A percentile compares a stretch with the other conserved stretches of the same genome.
These are phyloP conservation scores for Hirschfeldia incana DNA, from an alignment of 345 rosid species.

Conservation along the genomic window DNA sequence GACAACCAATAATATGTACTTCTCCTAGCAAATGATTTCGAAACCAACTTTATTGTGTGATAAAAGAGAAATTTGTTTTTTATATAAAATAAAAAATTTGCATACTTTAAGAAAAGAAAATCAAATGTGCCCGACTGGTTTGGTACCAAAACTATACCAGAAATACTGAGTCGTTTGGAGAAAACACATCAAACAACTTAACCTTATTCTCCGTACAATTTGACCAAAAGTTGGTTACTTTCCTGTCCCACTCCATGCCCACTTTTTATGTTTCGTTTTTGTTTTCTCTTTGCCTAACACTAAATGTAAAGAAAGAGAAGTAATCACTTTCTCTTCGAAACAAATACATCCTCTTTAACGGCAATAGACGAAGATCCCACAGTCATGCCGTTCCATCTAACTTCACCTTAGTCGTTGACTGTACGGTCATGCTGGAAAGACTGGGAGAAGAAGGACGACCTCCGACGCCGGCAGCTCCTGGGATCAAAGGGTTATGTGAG, in stretches of 20 bases:
- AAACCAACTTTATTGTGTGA: neutral
- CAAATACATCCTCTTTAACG: constrained; percentile 48
- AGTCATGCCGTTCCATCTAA: constrained; percentile 25
- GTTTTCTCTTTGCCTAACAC: constrained; percentile 27
- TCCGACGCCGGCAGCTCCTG: constrained; percentile 42
- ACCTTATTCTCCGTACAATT: constrained; percentile 48
- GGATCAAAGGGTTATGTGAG: constrained; percentile 45
- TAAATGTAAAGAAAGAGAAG: neutral
- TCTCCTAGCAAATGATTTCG: neutral
- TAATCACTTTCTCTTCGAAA: too few species aligned
- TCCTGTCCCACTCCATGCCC: constrained; percentile 19
- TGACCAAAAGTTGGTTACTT: constrained; percentile 5
- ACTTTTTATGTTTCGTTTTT: constrained; percentile 20
- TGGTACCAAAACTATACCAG: constrained; percentile 40
- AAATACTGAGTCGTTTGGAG: constrained; percentile 45
- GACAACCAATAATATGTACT: neutral
- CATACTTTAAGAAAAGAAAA: neutral
- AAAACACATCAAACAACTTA: neutral
- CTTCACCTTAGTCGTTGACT: constrained; percentile 49
- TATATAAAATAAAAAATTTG: too few species aligned
- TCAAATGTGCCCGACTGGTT: neutral
- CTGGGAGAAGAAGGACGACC: constrained; percentile 62
- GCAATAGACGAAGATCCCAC: constrained; percentile 27
- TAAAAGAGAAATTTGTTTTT: too few species aligned
- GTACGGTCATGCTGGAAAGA: constrained; percentile 75